These are phyloP conservation scores for Phytophthora meadii DNA, from an alignment of 352 stramenopile genomes.

Conservation along the genomic window DNA sequence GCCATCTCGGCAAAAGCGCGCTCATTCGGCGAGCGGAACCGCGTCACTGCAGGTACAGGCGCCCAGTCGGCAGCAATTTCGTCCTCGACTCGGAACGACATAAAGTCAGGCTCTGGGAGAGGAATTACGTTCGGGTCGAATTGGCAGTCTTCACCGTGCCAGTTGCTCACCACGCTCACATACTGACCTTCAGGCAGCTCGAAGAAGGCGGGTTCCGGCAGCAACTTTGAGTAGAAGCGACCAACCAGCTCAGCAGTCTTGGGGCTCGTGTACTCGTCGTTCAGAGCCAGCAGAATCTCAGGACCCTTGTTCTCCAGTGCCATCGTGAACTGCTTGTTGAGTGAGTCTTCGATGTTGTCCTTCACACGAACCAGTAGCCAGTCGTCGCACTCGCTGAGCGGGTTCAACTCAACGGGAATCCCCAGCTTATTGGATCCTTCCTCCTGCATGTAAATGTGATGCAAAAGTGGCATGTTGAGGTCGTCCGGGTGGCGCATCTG, in stretches of 20 bases:
- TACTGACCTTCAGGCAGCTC: constrained; percentile 66
- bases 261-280: constrained; percentile 73
- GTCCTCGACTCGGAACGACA: constrained; percentile 32
- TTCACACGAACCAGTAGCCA: constrained; percentile 78
- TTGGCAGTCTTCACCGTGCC: constrained; percentile 65
- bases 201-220: constrained; percentile 58
- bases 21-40: constrained; percentile 41
- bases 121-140: constrained; percentile 65
- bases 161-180: constrained; percentile 72
- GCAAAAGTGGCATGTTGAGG: constrained; percentile 83
- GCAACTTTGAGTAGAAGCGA: constrained; percentile 67
- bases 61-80: constrained; percentile 21
- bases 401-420: constrained; percentile 77
- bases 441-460: constrained; percentile 89
- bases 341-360: constrained; percentile 55
- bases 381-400: constrained; percentile 74
- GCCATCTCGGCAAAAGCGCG: constrained; percentile 46
- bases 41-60: constrained; percentile 26
- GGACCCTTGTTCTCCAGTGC: constrained; percentile 57
- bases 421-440: constrained; percentile 63
- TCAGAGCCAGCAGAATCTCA: constrained; percentile 78
- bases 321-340: constrained; percentile 41
- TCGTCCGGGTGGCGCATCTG: constrained; percentile 74
- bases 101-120: constrained; percentile 36
- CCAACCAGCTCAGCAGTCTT: constrained; percentile 62